Percentiles rank a stretch among this genome's conserved stretches.
These are phyloP conservation scores for Neonectria hederae DNA, from an alignment of 2,329 filamentous ascomycete genomes.

Conservation along the genomic window DNA sequence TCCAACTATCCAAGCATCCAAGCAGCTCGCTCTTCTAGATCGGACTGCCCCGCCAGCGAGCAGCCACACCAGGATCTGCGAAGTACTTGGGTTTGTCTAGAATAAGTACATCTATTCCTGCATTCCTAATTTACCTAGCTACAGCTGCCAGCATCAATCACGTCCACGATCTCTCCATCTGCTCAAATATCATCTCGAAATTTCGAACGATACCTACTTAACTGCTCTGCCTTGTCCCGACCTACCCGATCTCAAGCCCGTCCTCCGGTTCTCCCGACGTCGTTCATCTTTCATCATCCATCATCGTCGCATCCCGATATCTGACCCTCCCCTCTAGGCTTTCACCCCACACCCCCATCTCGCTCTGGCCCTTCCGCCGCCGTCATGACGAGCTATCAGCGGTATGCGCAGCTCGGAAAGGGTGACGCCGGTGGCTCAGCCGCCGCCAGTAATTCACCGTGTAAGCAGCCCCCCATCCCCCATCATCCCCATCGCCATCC, in stretches of 20 bases:
- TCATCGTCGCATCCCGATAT: background rate
- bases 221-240: background rate
- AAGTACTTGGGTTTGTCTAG: background rate
- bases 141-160: background rate
- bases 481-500: constrained; percentile 23
- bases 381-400: constrained; percentile 43
- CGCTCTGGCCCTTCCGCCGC: constrained; percentile 18
- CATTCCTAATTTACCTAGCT: background rate
- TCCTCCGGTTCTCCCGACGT: background rate
- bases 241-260: background rate
- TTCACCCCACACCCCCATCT: constrained; percentile 19
- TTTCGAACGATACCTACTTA: background rate
- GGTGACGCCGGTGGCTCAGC: constrained; percentile 36
- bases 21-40: background rate
- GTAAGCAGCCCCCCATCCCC: constrained; percentile 31
- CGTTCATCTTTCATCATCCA: background rate
- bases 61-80: constrained; percentile 9
- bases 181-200: background rate
- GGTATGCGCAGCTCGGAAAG: constrained; percentile 42
- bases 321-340: constrained; percentile 19
- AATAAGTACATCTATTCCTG: constrained; percentile 1
- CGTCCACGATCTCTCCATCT: background rate
- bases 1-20: no score
- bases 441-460: constrained; percentile 32
- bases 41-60: constrained; percentile 15